These are phyloP conservation scores for Penicillium robsamsonii DNA, from an alignment of 495 filamentous ascomycete genomes.

Conservation along the genomic window DNA sequence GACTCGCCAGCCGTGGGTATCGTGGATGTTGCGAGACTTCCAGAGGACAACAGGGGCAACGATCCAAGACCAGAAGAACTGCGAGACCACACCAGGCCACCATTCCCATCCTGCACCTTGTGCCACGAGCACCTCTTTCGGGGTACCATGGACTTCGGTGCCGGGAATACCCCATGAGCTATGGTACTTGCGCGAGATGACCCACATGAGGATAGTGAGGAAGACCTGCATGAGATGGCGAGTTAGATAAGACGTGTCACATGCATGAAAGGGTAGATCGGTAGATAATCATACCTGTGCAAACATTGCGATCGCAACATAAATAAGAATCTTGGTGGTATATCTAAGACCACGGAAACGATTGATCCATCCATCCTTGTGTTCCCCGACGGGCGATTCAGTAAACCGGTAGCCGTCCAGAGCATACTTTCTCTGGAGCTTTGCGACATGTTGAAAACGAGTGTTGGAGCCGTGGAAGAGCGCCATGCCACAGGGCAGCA, in stretches of 20 bases:
- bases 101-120: slow-evolving; percentile 62
- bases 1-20: slow-evolving; percentile 66
- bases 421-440: slow-evolving; percentile 36
- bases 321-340: slow-evolving; percentile 24
- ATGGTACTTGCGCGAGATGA: slow-evolving; percentile 67
- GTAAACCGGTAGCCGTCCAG: slow-evolving; percentile 11
- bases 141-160: slow-evolving; percentile 34
- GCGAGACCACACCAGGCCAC: slow-evolving; percentile 63
- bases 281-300: slow-evolving; percentile 21
- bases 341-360: slow-evolving; percentile 34
- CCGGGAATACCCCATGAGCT: slow-evolving; percentile 54
- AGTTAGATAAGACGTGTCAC: not conserved
- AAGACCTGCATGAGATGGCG: slow-evolving; percentile 32
- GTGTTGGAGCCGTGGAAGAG: slow-evolving; percentile 69
- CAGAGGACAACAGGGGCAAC: slow-evolving; percentile 49
- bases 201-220: slow-evolving; percentile 58
- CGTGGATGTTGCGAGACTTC: slow-evolving; percentile 52
- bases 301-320: slow-evolving; percentile 30
- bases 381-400: slow-evolving; percentile 3
- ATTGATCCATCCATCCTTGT: slow-evolving; percentile 20
- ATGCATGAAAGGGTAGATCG: not conserved
- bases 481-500: slow-evolving; percentile 66
- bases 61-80: slow-evolving; percentile 62
- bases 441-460: slow-evolving; percentile 63
- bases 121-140: slow-evolving; percentile 38